Base-by-base conservation (phyloP, 495 filamentous ascomycete species). In the Oidiodendron maius region DNA sequence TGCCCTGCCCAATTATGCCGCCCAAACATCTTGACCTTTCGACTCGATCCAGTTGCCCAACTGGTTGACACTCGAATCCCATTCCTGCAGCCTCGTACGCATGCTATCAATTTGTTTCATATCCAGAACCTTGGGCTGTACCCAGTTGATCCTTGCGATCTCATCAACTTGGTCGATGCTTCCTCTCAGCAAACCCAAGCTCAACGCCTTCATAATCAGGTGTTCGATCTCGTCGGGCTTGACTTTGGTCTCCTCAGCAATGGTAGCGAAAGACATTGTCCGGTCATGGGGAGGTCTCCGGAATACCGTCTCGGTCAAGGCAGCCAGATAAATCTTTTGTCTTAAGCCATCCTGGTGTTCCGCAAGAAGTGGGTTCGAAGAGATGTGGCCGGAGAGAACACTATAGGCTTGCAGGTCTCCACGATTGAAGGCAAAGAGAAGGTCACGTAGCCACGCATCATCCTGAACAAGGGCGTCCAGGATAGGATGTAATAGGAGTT, bases 121-220 rank as follows among this genome's bases (percentile, higher is more conserved):
- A 69, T 97, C 93, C 57, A 98, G 66, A 40, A 96, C 87, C 75
- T 96, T 96, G 11, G 93, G 94, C 75, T 99, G 93, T 34, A 99
- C 93, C 93, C 93, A 99, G 62, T 88, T 88, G 70, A 99, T 96
- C 62, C 91, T 77, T 21, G 93, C 93, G 43, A 97, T 78, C 71
- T 89, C 81, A 41, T 85, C 90, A 22, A 97, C 93, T 71, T 99
- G 90, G 68, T 99, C 93, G 53, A 99, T 99, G 35, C 83, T 91
- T 3, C 93, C 93, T 57, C 82, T 77, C 52, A 99, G 72, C 57
- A 99, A 73, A 0, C 91, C 94, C 58, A 97, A 66, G 56, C 89
- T 95, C 58, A 99, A 68, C 40, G 93, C 94, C 77, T 95, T 96
- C 93, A 99, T 99, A 59, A 99, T 83, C 44, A 99, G 69, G 60